These are phyloP conservation scores for Colletotrichum agaves DNA, from an alignment of 2,329 filamentous ascomycete genomes.

Conservation along the genomic window DNA sequence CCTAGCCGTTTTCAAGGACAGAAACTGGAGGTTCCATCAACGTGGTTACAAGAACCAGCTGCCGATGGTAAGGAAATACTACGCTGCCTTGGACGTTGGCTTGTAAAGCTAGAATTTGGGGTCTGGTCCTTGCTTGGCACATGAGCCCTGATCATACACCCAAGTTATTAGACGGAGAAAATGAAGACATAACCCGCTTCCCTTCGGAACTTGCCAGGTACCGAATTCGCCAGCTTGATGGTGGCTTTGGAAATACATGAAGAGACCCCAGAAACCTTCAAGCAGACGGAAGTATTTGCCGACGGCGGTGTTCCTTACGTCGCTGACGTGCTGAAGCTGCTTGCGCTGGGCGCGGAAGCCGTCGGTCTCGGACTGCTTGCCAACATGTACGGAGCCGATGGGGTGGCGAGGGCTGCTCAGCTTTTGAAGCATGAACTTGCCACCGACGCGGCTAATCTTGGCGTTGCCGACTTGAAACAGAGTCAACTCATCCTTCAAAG, in stretches of 20 bases:
- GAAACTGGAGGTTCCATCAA: no score
- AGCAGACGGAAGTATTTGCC: constrained; percentile 44
- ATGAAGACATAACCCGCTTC: no score
- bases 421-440: constrained; percentile 22
- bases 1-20: no score
- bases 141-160: no score
- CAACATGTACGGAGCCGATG: constrained; percentile 17
- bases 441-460: constrained; percentile 15
- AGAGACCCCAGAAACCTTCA: constrained; percentile 43
- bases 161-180: no score
- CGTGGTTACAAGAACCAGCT: no score
- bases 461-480: constrained; percentile 4
- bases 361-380: constrained; percentile 53
- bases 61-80: no score
- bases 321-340: constrained; percentile 53
- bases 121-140: no score
- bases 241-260: constrained; percentile 46
- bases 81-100: no score
- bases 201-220: no score
- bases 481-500: neutral
- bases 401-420: constrained; percentile 12
- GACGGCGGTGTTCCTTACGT: constrained; percentile 54
- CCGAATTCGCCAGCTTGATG: constrained; percentile 55
- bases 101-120: no score
- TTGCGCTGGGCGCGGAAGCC: constrained; percentile 53